A percentile compares a stretch with the other conserved stretches of the same genome.
Evolutionary conservation across 2,329 filamentous ascomycete genomes (phyloP).

Genomic region (Didymella sp.): DNA sequence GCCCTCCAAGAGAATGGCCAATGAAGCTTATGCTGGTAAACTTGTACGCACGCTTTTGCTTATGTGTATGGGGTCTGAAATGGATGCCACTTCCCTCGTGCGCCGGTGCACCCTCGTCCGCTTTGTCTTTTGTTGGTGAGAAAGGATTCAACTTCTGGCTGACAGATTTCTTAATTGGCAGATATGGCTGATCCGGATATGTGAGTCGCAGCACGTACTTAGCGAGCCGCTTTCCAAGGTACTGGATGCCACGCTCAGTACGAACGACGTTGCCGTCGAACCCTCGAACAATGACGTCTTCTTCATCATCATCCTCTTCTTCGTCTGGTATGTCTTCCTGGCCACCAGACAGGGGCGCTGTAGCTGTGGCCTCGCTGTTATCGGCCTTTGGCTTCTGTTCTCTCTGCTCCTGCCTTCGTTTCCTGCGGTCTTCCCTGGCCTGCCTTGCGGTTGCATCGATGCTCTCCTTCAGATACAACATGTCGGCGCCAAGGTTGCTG

Average conservation of each 20-base stretch:
- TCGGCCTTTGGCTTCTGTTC: conserved; percentile 6
- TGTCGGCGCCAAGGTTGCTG: conserved; percentile 93
- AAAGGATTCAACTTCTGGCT: conserved; percentile 59
- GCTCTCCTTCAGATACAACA: conserved; percentile 96
- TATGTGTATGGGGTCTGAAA: conserved; percentile 52
- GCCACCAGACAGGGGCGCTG: conserved; percentile 58
- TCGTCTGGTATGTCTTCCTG: conserved; percentile 55
- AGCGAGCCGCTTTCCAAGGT: conserved; percentile 90
- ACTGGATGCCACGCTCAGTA: conserved; percentile 95
- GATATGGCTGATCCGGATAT: conserved; percentile 89
- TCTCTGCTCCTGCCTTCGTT: conserved; percentile 55
- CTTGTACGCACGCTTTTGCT: conserved; percentile 69
- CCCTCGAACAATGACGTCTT: conserved; percentile 87
- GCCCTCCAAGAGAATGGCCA: conserved; percentile 86
- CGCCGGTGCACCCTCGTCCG: conserved; percentile 55
- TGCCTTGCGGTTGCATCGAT: conserved; percentile 84
- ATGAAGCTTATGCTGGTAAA: conserved; percentile 96
- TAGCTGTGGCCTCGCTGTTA: conserved; percentile 41
- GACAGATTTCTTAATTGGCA: conserved; percentile 68
- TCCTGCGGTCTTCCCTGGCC: conserved; percentile 72
- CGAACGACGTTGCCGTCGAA: conserved; percentile 89
- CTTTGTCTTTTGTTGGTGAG: conserved; percentile 51
- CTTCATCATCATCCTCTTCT: conserved; percentile 69
- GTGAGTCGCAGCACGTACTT: conserved; percentile 90
- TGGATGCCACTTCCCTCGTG: conserved; percentile 70